These are phyloP conservation scores for Fusarium hostae DNA, from an alignment of 2,329 filamentous ascomycete species.

Conservation along the genomic window DNA sequence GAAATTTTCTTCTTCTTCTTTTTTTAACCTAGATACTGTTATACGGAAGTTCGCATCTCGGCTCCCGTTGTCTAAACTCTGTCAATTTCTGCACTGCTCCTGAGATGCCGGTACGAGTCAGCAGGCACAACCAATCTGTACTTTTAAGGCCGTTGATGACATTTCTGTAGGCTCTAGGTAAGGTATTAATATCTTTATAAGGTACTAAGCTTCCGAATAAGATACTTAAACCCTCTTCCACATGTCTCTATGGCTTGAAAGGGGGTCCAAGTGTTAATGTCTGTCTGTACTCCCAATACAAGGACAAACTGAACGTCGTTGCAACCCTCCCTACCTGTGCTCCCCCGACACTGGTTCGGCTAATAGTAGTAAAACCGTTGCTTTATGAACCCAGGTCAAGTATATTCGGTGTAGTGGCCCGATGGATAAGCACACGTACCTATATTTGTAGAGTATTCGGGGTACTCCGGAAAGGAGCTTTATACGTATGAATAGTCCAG, in stretches of 20 bases:
- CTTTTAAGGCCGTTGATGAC: background rate
- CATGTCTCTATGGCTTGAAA: constrained; percentile 8
- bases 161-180: background rate
- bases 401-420: background rate
- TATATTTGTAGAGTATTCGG: background rate
- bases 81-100: background rate
- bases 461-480: too few species aligned
- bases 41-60: constrained; percentile 19
- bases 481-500: too few species aligned
- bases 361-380: background rate
- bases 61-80: constrained; percentile 9
- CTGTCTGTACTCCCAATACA: constrained; percentile 2
- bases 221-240: background rate
- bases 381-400: background rate
- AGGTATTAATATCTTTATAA: too few species aligned
- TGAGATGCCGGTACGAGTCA: constrained; percentile 1
- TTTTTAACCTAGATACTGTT: background rate
- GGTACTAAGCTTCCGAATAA: background rate
- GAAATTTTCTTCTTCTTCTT: too few species aligned
- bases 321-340: constrained; percentile 2
- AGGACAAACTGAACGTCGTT: background rate
- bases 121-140: background rate
- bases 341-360: background rate
- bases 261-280: constrained; percentile 12
- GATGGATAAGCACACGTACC: background rate